Evolutionary conservation across 1,284 basidiomycete genomes (phyloP).

Genomic region (Tylopilus orsonianus): DNA sequence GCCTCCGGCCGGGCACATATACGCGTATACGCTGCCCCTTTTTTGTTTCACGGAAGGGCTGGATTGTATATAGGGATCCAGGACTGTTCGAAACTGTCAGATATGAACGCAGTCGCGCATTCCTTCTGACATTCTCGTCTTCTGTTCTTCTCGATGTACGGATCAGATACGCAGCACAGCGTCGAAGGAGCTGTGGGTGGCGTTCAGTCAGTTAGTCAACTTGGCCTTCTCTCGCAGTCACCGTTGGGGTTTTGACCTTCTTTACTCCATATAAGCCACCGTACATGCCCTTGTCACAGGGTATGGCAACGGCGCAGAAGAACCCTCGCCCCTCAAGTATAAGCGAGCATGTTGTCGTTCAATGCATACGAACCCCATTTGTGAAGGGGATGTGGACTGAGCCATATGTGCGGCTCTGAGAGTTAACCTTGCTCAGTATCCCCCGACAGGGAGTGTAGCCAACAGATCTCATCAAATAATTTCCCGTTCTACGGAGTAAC

Average conservation of each 20-base stretch:
- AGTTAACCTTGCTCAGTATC: not conserved
- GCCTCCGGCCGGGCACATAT: too few species aligned
- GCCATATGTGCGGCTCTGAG: not conserved
- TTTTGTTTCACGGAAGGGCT: constrained; percentile 6
- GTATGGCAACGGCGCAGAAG: not conserved
- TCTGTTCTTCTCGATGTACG: constrained; percentile 8
- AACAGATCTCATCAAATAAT: not conserved
- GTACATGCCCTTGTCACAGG: not conserved
- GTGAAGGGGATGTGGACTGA: not conserved
- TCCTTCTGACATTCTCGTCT: constrained; percentile 8
- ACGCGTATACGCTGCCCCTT: constrained; percentile 13
- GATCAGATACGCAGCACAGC: constrained; percentile 10
- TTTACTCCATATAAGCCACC: constrained; percentile 1
- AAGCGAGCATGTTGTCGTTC: not conserved
- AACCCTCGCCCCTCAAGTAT: not conserved
- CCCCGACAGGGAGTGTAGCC: not conserved
- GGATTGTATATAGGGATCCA: not conserved
- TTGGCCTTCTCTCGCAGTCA: not conserved
- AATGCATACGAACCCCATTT: not conserved
- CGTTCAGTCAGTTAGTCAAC: not conserved
- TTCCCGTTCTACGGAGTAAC: not conserved
- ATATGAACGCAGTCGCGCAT: not conserved
- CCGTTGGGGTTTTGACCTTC: not conserved
- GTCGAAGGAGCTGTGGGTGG: not conserved
- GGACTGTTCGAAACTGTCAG: not conserved